Evolutionary conservation across 345 rosid genomes (phyloP), one percentile per base, ranked within the genome.

Genomic region (Noccaea caerulescens): DNA sequence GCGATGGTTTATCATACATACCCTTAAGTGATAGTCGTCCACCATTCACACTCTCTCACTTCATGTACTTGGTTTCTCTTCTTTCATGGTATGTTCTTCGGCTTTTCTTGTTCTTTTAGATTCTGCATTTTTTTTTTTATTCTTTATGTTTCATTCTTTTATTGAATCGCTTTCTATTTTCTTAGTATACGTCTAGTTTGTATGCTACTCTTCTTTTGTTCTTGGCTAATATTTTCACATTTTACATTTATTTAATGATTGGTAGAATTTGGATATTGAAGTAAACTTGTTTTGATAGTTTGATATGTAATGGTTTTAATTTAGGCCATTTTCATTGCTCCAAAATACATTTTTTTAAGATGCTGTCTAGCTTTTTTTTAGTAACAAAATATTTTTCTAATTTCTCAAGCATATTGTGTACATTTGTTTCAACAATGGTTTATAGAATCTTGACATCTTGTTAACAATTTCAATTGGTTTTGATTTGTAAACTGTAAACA

Each of bases 11-110:
- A 30, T 27, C 7, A 27, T 14, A 46, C 60, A 13, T 27, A 27
- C 30, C 12, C 27, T 34, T 10, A 32, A 43, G 63, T 43, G 43
- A 43, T 10, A 16, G 33, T 39, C 51, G n/a, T 18, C 20, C 53
- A 56, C 42, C 36, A 61, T 25, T 63, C 16, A 41, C 14, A 1
- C 34, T 47, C 18, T 33, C 20, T 37, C 10, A 27, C 52, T 61
- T 41, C 27, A 30, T 18, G 9, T 43, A 42, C 54, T 32, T 43
- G 10, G 6, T 49, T 69, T 69, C 66, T 69, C 65, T 36, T 58
- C 58, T 69, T 10, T 38, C 73, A 20, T 57, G 65, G 73, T 69
- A 57, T 20, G 12, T 7, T 50, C 9, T 16, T 54, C 12, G 38
- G 4, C 32, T 38, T 27, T 54, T 53, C 42, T 53, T 53, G 10